Conservation (phyloP, 371 early-diverging fungal genomes). For the Haplosporangium sp. region DNA sequence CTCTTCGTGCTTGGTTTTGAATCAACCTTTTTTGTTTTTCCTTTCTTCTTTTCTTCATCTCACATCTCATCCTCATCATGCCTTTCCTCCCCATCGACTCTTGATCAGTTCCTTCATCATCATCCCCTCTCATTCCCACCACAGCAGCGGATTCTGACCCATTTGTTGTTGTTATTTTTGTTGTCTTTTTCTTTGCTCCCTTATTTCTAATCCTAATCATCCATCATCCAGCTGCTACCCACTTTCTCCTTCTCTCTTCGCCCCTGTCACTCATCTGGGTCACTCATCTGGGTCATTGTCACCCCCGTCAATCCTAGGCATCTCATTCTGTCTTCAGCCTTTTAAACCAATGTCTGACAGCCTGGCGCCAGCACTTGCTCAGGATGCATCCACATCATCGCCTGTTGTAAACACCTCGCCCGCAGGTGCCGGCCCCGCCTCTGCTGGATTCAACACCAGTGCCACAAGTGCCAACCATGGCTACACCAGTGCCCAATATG, state of each 20-base stretch:
- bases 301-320: neutral
- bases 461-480: conserved; percentile 45
- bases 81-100: conserved; percentile 1
- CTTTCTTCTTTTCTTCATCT: neutral
- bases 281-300: neutral
- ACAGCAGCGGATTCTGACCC: neutral
- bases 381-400: conserved; percentile 32
- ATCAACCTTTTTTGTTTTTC: conserved; percentile 3
- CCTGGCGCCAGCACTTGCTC: conserved; percentile 28
- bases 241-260: neutral
- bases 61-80: conserved; percentile 3
- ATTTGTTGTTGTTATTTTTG: no score
- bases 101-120: neutral
- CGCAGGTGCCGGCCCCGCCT: conserved; percentile 4
- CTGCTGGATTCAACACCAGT: conserved; percentile 18
- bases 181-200: no score
- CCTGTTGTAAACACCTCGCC: conserved; percentile 4
- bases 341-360: conserved; percentile 42
- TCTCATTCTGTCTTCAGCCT: neutral
- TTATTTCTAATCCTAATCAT: neutral
- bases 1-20: neutral
- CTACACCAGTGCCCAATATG: conserved; percentile 54
- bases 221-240: conserved; percentile 1
- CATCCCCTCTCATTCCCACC: neutral
- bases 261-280: neutral